Conservation (phyloP, 148 eudicot genomes). For the Persicaria maculosa region DNA sequence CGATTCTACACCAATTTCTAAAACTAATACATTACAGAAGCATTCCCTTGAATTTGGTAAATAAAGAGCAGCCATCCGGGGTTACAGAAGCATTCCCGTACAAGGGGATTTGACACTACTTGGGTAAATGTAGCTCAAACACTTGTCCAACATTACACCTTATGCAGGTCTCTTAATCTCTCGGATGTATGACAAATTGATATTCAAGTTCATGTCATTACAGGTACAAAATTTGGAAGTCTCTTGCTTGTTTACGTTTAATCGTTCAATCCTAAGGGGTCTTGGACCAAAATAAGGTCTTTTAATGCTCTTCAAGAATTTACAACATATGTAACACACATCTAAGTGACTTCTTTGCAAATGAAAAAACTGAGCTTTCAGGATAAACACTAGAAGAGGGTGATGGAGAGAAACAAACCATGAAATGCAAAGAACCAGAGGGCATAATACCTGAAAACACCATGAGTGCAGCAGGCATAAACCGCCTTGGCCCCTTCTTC, state of each 20-base stretch:
- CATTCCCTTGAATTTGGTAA: too few relatives aligned
- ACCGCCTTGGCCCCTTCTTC: constrained; percentile 67
- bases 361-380: neutral
- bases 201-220: neutral
- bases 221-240: too few relatives aligned
- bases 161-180: too few relatives aligned
- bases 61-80: too few relatives aligned
- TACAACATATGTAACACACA: neutral
- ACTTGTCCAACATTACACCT: too few relatives aligned
- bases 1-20: neutral
- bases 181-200: neutral
- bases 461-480: constrained; percentile 71
- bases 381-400: neutral
- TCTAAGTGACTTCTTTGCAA: neutral
- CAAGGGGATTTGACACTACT: too few relatives aligned
- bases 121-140: too few relatives aligned
- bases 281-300: neutral
- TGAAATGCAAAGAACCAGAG: neutral
- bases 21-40: too few relatives aligned
- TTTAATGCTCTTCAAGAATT: neutral
- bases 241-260: neutral
- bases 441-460: constrained; percentile 50
- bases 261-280: neutral
- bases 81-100: too few relatives aligned
- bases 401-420: neutral